Evolutionary conservation across 768 basidiomycete species (phyloP).

Genomic region (Lactifluus echinatus): DNA sequence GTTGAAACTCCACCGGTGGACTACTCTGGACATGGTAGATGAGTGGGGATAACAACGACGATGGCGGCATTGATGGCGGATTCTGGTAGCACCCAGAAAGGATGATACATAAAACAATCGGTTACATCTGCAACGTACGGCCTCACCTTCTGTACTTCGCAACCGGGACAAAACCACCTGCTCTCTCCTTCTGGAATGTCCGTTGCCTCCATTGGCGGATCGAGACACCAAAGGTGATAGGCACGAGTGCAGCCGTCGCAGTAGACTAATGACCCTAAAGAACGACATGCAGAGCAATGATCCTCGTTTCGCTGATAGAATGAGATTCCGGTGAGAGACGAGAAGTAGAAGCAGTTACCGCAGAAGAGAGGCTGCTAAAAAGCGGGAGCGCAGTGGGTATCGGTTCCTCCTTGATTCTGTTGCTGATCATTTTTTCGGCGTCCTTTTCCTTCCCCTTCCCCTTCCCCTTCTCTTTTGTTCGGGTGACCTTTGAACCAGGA

Average conservation of each 20-base stretch:
- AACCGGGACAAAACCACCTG: slow-evolving; percentile 74
- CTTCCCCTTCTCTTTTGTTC: slow-evolving; percentile 36
- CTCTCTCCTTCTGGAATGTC: slow-evolving; percentile 72
- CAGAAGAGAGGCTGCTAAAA: slow-evolving; percentile 28
- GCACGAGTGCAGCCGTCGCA: slow-evolving; percentile 96
- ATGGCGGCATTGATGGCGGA: slow-evolving; percentile 57
- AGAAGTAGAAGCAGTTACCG: slow-evolving; percentile 28
- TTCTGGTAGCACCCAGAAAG: slow-evolving; percentile 34
- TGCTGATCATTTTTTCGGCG: slow-evolving; percentile 22
- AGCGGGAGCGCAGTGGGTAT: slow-evolving; percentile 29
- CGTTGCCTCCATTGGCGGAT: slow-evolving; percentile 85
- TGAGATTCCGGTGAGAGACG: slow-evolving; percentile 3
- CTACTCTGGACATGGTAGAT: slow-evolving; percentile 57
- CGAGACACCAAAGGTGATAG: slow-evolving; percentile 94
- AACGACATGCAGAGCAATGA: slow-evolving; percentile 79
- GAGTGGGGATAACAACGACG: slow-evolving; percentile 62
- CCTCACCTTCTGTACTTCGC: slow-evolving; percentile 54
- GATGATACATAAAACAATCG: slow-evolving; percentile 9
- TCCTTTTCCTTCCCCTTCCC: slow-evolving; percentile 33
- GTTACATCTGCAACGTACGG: slow-evolving; percentile 22
- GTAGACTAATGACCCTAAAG: slow-evolving; percentile 78
- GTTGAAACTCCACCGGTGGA: slow-evolving; percentile 75
- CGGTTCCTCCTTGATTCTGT: slow-evolving; percentile 42
- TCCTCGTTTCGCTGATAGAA: slow-evolving; percentile 56
- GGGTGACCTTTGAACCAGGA: not conserved